Evolutionary conservation across 805 yeast genomes (phyloP).

Genomic region (Wickerhamiella domercqiae): DNA sequence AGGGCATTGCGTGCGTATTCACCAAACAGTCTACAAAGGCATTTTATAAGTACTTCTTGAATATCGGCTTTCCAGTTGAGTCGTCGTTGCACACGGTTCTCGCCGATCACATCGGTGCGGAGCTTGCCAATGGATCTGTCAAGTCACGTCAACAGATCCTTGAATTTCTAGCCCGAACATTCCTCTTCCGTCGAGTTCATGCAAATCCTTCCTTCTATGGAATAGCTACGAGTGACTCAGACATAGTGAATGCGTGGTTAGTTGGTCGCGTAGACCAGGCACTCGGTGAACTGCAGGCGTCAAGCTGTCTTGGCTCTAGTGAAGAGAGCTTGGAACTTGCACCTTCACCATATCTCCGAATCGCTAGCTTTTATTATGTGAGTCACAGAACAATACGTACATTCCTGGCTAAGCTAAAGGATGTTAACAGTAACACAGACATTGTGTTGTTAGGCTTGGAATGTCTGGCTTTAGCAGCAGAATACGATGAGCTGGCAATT

Average conservation of each 20-base stretch:
- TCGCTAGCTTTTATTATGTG: conserved; percentile 82
- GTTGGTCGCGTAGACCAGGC: conserved; percentile 46
- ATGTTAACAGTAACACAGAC: no score
- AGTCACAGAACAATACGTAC: conserved; percentile 78
- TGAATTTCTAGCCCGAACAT: conserved; percentile 66
- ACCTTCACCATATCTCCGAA: conserved; percentile 70
- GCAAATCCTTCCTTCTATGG: conserved; percentile 58
- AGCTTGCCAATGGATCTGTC: conserved; percentile 56
- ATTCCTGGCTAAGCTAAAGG: conserved; percentile 35
- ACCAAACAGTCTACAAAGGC: conserved; percentile 62
- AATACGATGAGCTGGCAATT: conserved; percentile 77
- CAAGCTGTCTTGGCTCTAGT: conserved; percentile 25
- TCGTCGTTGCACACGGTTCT: conserved; percentile 63
- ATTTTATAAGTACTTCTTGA: conserved; percentile 63
- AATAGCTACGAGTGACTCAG: conserved; percentile 28
- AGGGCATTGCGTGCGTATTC: conserved; percentile 61
- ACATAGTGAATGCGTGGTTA: conserved; percentile 22
- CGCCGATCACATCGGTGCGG: conserved; percentile 71
- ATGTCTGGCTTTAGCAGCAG: conserved; percentile 49
- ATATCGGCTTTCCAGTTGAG: conserved; percentile 72
- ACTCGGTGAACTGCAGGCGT: conserved; percentile 48
- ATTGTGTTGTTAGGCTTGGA: no score
- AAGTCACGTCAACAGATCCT: conserved; percentile 50
- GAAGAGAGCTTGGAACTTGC: conserved; percentile 19
- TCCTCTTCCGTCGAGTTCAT: conserved; percentile 56